Percentiles rank a stretch among this genome's conserved stretches.
Conservation (phyloP, 306 rosid genomes). For the Clitoria ternatea region DNA sequence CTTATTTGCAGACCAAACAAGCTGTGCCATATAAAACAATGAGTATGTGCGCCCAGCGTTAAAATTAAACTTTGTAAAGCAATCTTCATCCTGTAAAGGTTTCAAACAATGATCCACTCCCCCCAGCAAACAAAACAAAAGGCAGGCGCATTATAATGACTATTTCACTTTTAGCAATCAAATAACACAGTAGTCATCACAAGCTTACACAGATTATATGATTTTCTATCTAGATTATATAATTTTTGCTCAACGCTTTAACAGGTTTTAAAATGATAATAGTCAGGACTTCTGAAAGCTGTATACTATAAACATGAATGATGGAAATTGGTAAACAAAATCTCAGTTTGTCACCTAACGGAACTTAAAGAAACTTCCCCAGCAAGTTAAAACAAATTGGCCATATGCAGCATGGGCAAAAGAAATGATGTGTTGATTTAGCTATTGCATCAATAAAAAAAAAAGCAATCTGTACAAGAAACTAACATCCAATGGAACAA, state of each 20-base stretch:
- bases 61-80: too few species aligned
- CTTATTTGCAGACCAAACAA: too few species aligned
- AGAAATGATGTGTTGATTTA: neutral
- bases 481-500: neutral
- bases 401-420: neutral
- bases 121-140: neutral
- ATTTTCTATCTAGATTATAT: neutral
- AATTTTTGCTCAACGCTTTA: too few species aligned
- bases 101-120: neutral
- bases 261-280: neutral
- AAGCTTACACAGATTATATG: neutral
- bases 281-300: neutral
- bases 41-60: too few species aligned
- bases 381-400: slow-evolving; percentile 11
- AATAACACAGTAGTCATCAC: neutral
- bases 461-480: neutral
- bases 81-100: too few species aligned
- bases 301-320: neutral
- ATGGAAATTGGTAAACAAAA: neutral
- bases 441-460: neutral
- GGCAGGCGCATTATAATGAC: neutral
- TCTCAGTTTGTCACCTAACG: neutral
- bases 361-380: neutral
- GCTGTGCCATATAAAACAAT: too few species aligned
- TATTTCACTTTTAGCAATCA: neutral